A percentile compares a stretch with the other conserved stretches of the same genome.
phyloP scores from a whole-genome alignment of 73 alveolate genomes.

The Urostyla sp. region DNA sequence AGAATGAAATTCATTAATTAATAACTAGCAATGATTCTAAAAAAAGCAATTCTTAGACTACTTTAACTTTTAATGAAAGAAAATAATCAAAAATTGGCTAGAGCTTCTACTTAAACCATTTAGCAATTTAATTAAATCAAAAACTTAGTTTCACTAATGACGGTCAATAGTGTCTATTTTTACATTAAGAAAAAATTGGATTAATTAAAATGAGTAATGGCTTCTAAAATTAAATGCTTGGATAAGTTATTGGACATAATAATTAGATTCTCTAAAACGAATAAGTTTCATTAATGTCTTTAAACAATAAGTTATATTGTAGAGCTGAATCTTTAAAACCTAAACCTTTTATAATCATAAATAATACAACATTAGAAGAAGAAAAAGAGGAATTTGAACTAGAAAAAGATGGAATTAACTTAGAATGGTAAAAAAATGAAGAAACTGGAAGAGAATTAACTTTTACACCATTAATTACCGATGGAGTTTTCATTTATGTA shows the following conservation, averaged over 20 bases:
- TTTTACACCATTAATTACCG: constrained; percentile 64
- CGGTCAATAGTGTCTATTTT: constrained; percentile 32
- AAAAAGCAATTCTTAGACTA: no score
- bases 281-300: constrained; percentile 24
- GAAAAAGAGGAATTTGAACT: constrained; percentile 67
- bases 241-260: constrained; percentile 50
- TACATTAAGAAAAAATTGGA: constrained; percentile 52
- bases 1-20: no score
- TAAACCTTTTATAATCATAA: constrained; percentile 46
- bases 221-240: constrained; percentile 38
- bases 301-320: constrained; percentile 44
- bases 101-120: no score
- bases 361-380: constrained; percentile 58
- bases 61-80: no score
- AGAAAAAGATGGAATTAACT: constrained; percentile 28
- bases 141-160: constrained; percentile 36
- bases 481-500: constrained; percentile 58
- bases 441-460: constrained; percentile 52
- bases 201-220: constrained; percentile 56
- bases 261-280: constrained; percentile 40
- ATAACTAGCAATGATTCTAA: no score
- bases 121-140: no score
- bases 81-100: no score
- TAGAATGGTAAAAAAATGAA: constrained; percentile 57
- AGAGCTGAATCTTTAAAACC: constrained; percentile 57